phyloP scores from a whole-genome alignment of 306 rosid species.

The Vicia faba region DNA sequence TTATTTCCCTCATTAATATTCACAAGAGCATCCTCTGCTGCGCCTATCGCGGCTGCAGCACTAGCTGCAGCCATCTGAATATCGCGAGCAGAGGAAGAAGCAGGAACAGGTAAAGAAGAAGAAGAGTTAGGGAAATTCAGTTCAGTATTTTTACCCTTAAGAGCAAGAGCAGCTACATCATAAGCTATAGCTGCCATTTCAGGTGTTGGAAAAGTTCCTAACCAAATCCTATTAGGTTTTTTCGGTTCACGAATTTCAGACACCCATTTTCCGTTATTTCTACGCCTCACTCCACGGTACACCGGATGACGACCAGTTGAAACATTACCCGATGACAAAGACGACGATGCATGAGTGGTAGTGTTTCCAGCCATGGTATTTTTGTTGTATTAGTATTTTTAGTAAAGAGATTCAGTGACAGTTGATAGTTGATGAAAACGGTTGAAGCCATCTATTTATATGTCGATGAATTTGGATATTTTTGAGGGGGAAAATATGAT shows the following conservation, averaged over 20 bases:
- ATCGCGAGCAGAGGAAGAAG: slow-evolving; percentile 70
- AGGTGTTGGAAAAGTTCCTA: slow-evolving; percentile 82
- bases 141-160: slow-evolving; percentile 71
- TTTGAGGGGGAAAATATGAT: neutral
- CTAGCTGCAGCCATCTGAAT: slow-evolving; percentile 79
- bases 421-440: slow-evolving; percentile 44
- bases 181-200: slow-evolving; percentile 97
- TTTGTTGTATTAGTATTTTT: neutral
- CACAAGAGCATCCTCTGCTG: slow-evolving; percentile 37
- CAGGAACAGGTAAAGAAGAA: slow-evolving; percentile 77
- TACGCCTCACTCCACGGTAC: slow-evolving; percentile 54
- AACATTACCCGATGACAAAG: slow-evolving; percentile 20
- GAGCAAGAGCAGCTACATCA: slow-evolving; percentile 91
- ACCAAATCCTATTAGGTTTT: slow-evolving; percentile 70
- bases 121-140: slow-evolving; percentile 87
- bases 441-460: slow-evolving; percentile 40
- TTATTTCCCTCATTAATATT: neutral
- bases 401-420: slow-evolving; percentile 11
- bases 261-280: slow-evolving; percentile 56
- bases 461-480: neutral
- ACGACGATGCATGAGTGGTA: slow-evolving; percentile 15
- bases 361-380: slow-evolving; percentile 26
- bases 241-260: slow-evolving; percentile 56
- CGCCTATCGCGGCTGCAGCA: slow-evolving; percentile 80
- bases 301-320: slow-evolving; percentile 41